Conservation (phyloP, 208 protist species). For the Leishmania gerbilli region DNA sequence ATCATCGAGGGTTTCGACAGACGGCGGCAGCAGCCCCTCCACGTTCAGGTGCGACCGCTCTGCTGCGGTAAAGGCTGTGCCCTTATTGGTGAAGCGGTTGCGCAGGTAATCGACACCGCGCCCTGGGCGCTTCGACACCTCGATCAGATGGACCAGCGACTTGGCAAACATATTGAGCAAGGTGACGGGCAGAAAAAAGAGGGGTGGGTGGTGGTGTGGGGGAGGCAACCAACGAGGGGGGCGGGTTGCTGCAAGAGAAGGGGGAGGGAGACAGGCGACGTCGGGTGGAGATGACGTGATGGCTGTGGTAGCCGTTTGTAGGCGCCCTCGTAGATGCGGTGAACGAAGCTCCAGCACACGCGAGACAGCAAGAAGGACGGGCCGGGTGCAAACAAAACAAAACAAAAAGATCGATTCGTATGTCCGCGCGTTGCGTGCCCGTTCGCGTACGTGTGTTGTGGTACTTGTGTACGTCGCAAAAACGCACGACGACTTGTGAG, state of each 20-base stretch:
- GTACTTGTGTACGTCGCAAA: too few relatives aligned
- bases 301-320: background rate
- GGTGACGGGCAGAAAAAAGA: background rate
- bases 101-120: constrained; percentile 69
- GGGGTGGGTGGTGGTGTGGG: background rate
- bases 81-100: constrained; percentile 75
- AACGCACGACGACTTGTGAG: too few relatives aligned
- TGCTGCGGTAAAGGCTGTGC: constrained; percentile 67
- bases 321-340: background rate
- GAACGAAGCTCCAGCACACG: background rate
- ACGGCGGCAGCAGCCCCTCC: constrained; percentile 60
- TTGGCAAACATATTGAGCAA: constrained; percentile 33
- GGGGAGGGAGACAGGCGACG: background rate
- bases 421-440: too few relatives aligned
- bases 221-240: too few relatives aligned
- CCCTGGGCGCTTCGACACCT: constrained; percentile 42
- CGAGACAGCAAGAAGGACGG: background rate
- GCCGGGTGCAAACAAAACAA: too few relatives aligned
- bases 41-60: constrained; percentile 63
- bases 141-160: constrained; percentile 26
- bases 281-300: background rate
- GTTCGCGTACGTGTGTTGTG: too few relatives aligned
- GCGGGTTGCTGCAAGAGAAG: background rate
- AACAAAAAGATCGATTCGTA: too few relatives aligned
- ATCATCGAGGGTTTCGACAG: constrained; percentile 68